These are phyloP conservation scores for Penicillium bovifimosum DNA, from an alignment of 495 filamentous ascomycete species.

Conservation along the genomic window DNA sequence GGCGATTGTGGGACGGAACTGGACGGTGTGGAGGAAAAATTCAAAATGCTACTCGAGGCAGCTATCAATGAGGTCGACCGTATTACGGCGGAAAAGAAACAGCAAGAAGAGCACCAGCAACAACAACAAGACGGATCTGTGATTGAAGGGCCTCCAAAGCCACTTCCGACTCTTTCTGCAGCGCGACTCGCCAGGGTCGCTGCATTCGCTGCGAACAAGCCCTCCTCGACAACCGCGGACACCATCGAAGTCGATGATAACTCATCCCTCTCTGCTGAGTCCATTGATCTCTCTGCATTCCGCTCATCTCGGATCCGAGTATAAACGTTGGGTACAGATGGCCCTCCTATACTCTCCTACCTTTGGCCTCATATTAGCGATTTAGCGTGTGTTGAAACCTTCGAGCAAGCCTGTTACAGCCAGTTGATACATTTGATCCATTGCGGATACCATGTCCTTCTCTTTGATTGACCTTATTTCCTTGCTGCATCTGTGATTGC, in stretches of 20 bases:
- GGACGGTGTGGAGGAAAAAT: constrained; percentile 55
- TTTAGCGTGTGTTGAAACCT: constrained; percentile 23
- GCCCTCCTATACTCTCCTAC: neutral
- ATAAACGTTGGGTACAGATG: constrained; percentile 2
- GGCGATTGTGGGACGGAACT: constrained; percentile 76
- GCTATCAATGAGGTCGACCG: constrained; percentile 37
- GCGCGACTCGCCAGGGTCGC: constrained; percentile 20
- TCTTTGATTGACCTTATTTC: constrained; percentile 3
- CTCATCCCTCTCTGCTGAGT: constrained; percentile 31
- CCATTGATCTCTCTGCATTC: constrained; percentile 40
- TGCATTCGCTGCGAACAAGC: constrained; percentile 12
- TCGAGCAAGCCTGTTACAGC: constrained; percentile 17
- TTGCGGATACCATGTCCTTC: constrained; percentile 10
- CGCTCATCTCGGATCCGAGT: constrained; percentile 31
- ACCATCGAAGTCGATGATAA: constrained; percentile 43
- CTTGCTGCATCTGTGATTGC: constrained; percentile 1
- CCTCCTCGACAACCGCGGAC: constrained; percentile 11
- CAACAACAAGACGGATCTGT: constrained; percentile 15
- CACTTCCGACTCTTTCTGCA: constrained; percentile 14
- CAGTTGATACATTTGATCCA: constrained; percentile 11
- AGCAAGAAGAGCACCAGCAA: constrained; percentile 15
- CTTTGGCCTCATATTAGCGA: constrained; percentile 15
- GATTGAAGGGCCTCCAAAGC: constrained; percentile 14
- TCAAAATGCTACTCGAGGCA: constrained; percentile 38
- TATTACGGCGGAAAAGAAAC: constrained; percentile 33